Evolutionary conservation across 2,329 filamentous ascomycete species (phyloP).

Genomic region (Fusarium sulawesiense): DNA sequence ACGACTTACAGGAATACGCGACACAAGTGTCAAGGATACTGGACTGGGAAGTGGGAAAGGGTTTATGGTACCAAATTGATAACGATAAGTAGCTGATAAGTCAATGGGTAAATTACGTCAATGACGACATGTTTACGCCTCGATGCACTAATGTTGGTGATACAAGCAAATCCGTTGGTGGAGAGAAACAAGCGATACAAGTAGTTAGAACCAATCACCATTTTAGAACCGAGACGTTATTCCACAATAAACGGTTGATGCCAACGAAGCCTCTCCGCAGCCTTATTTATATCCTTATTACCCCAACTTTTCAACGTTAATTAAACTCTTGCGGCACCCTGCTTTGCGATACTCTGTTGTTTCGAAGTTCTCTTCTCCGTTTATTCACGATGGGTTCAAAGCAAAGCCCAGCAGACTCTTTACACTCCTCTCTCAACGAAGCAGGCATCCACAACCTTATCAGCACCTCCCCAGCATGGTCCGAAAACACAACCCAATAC

Average conservation of each 20-base stretch:
- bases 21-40: too few relatives aligned
- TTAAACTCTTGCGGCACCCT: too few relatives aligned
- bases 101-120: not conserved
- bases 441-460: constrained; percentile 27
- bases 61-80: not conserved
- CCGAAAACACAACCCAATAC: constrained; percentile 18
- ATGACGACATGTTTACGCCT: not conserved
- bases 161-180: not conserved
- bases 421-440: constrained; percentile 15
- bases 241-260: not conserved
- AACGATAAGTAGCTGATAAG: not conserved
- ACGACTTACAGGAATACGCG: too few relatives aligned
- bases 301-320: not conserved
- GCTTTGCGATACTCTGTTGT: too few relatives aligned
- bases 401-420: not conserved
- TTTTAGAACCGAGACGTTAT: not conserved
- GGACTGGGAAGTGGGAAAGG: not conserved
- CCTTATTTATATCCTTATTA: not conserved
- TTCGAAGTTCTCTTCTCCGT: too few relatives aligned
- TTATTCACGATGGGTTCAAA: not conserved
- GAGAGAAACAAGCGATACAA: not conserved
- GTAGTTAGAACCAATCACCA: not conserved
- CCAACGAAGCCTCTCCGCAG: not conserved
- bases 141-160: not conserved
- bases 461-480: constrained; percentile 23